Percentiles rank a stretch among this genome's conserved stretches.
Evolutionary conservation across 108 stramenopile species (phyloP).

Genomic region (Skeletonema grethae): DNA sequence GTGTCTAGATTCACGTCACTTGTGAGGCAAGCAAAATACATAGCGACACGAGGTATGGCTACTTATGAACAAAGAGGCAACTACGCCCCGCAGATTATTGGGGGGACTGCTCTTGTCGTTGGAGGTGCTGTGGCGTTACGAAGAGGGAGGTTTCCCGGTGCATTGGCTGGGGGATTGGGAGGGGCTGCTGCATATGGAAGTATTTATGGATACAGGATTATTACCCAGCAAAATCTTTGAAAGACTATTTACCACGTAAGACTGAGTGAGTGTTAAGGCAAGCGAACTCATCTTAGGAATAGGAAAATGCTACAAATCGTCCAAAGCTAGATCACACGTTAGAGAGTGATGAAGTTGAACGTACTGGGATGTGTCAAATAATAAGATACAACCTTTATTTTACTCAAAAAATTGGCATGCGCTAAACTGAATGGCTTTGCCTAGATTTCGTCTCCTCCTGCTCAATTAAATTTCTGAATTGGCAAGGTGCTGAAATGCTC

Average conservation of each 20-base stretch:
- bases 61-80: slow-evolving; percentile 35
- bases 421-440: not conserved
- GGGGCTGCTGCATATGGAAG: slow-evolving; percentile 48
- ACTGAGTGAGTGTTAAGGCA: not conserved
- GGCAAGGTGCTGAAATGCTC: slow-evolving; percentile 1
- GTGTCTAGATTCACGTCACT: slow-evolving; percentile 29
- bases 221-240: slow-evolving; percentile 19
- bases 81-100: slow-evolving; percentile 46
- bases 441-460: not conserved
- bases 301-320: too few species aligned
- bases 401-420: slow-evolving; percentile 1
- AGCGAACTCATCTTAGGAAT: too few species aligned
- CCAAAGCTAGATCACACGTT: too few species aligned
- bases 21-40: slow-evolving; percentile 13
- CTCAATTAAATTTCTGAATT: not conserved
- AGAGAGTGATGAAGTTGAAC: too few species aligned
- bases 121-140: slow-evolving; percentile 37
- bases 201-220: slow-evolving; percentile 50
- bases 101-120: slow-evolving; percentile 30
- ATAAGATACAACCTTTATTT: slow-evolving; percentile 6
- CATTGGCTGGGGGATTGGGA: slow-evolving; percentile 18
- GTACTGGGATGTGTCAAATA: not conserved
- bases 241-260: slow-evolving; percentile 15
- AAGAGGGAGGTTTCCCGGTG: slow-evolving; percentile 43
- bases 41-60: slow-evolving; percentile 21